Evolutionary conservation across 2,329 filamentous ascomycete species (phyloP), one percentile per base, ranked within the genome.

Genomic region (Geosmithia putterillii): DNA sequence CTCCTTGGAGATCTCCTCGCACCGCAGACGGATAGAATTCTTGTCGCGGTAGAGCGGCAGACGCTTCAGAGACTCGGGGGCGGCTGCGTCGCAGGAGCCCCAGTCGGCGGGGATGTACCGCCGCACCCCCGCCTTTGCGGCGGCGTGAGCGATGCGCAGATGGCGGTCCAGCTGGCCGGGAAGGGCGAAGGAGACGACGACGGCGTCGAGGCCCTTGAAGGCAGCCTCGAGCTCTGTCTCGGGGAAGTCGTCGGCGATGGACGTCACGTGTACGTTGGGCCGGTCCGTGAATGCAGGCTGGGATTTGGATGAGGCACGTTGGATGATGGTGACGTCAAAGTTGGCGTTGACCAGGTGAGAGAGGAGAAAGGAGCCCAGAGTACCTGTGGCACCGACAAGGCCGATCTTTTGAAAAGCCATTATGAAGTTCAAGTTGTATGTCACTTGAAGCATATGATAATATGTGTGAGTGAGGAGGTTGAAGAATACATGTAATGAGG

Each of bases 61-160:
- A 3, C 57, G 50, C 44, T 54, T 52, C 18, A 63, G 46, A 3
- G 58, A 46, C 19, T 53, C 51, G 21, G 58, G 58, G n/a, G 51
- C 55, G 38, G 54, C 51, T 1, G 60, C 58, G 46, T 63, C 60
- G 42, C 59, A 62, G 48, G 56, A 54, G 28, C 64, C 65, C 46
- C 71, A 83, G 50, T 83, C 78, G 14, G 73, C 72, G 2, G 78
- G 76, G 36, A 83, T 64, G 60, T 79, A 79, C 21, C 76, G 68
- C 49, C 74, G 67, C 2, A 83, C 75, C 19, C 77, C 75, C 4
- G 76, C 77, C 6, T 65, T 64, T 36, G 73, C 66, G 20, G 76
- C 70, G 0, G 77, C 79, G 42, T 81, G 70, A 38, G 76, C 69
- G 44, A 81, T 63, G 7, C 72, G 58, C 6, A 63, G 47, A 42